phyloP scores from a whole-genome alignment of 139 green algal genomes.

The Volvox reticuliferus region DNA sequence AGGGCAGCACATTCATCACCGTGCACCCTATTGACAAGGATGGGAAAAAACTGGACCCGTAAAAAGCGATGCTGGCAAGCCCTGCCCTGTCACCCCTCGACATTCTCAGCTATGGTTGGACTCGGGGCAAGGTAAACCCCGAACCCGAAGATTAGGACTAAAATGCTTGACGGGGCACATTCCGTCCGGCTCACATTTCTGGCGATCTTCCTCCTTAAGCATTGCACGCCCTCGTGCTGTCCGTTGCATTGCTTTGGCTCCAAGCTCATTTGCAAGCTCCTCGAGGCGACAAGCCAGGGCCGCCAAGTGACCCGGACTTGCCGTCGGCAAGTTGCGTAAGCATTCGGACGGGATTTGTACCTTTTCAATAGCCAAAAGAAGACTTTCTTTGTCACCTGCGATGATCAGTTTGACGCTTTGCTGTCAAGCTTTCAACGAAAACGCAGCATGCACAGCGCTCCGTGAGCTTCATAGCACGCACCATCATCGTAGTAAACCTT shows the following conservation, averaged over 20 bases:
- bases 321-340: background rate
- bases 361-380: conserved; percentile 8
- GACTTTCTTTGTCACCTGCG: conserved; percentile 5
- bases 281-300: background rate
- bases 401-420: background rate
- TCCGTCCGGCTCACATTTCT: conserved; percentile 5
- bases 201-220: conserved; percentile 36
- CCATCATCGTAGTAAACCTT: conserved; percentile 19
- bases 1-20: no score
- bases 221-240: conserved; percentile 13
- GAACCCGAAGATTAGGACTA: background rate
- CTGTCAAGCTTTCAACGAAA: background rate
- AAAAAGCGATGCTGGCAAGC: no score
- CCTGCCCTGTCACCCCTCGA: no score
- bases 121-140: no score
- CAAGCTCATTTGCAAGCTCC: background rate
- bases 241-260: background rate
- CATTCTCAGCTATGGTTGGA: no score
- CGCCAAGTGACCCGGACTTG: background rate
- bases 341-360: conserved; percentile 13
- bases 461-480: background rate
- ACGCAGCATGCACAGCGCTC: background rate
- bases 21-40: no score
- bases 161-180: no score
- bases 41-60: no score